Conservation (phyloP, 108 stramenopile genomes). For the Stephanodiscus triporus region DNA sequence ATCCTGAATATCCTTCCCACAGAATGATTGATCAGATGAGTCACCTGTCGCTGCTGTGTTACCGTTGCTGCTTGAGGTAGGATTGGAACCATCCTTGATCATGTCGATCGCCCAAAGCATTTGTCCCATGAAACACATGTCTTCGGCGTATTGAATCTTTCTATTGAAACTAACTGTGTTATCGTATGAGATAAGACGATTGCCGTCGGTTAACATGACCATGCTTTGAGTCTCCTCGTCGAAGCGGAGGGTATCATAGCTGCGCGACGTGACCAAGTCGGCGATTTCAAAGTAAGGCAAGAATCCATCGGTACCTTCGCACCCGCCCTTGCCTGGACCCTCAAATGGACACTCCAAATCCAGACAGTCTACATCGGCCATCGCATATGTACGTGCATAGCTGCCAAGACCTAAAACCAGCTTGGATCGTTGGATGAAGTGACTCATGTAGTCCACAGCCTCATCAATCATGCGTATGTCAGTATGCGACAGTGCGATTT, state of each 20-base stretch:
- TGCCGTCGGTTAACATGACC: slow-evolving; percentile 59
- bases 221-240: slow-evolving; percentile 49
- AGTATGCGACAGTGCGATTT: slow-evolving; percentile 46
- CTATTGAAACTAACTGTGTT: slow-evolving; percentile 51
- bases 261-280: slow-evolving; percentile 33
- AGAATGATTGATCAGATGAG: slow-evolving; percentile 47
- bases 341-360: slow-evolving; percentile 46
- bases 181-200: slow-evolving; percentile 54
- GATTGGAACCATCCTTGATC: slow-evolving; percentile 48
- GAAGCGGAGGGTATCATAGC: slow-evolving; percentile 33
- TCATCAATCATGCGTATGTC: slow-evolving; percentile 54
- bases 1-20: slow-evolving; percentile 50
- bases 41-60: slow-evolving; percentile 39
- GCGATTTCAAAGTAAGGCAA: slow-evolving; percentile 54
- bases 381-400: slow-evolving; percentile 49
- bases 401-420: slow-evolving; percentile 50
- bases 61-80: slow-evolving; percentile 50
- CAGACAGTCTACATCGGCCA: slow-evolving; percentile 41
- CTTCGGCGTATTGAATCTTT: slow-evolving; percentile 46
- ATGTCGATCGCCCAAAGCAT: slow-evolving; percentile 59
- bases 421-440: slow-evolving; percentile 46
- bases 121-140: slow-evolving; percentile 41
- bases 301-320: slow-evolving; percentile 52
- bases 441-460: slow-evolving; percentile 48
- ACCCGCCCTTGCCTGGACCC: slow-evolving; percentile 45